Evolutionary conservation across 495 filamentous ascomycete species (phyloP).

Genomic region (Choiromyces venosus): DNA sequence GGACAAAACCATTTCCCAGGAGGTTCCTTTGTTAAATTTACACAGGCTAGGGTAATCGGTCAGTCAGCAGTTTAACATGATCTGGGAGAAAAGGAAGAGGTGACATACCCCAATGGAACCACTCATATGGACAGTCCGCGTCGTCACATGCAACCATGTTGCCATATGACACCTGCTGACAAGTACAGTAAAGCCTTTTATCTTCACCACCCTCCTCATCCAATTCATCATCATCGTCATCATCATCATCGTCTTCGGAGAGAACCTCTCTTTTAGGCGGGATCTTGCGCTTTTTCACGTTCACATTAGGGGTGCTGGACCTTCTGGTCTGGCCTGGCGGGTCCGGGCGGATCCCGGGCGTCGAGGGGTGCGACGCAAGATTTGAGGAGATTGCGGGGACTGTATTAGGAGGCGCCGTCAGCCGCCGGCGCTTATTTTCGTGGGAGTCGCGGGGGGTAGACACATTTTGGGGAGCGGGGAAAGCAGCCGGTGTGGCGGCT

Average conservation of each 20-base stretch:
- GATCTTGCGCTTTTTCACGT: constrained; percentile 40
- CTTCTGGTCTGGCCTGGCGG: constrained; percentile 30
- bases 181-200: constrained; percentile 84
- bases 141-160: constrained; percentile 99
- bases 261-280: constrained; percentile 37
- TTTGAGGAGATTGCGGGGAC: constrained; percentile 36
- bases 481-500: constrained; percentile 46
- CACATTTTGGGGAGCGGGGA: constrained; percentile 41
- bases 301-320: constrained; percentile 38
- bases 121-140: constrained; percentile 82
- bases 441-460: constrained; percentile 33
- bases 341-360: constrained; percentile 38
- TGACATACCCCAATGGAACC: constrained; percentile 82
- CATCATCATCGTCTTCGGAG: constrained; percentile 45
- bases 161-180: constrained; percentile 85
- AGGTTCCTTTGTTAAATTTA: constrained; percentile 81
- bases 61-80: constrained; percentile 10
- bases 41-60: constrained; percentile 51
- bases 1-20: constrained; percentile 90
- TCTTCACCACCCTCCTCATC: constrained; percentile 85
- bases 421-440: constrained; percentile 36
- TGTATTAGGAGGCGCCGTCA: constrained; percentile 31
- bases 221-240: constrained; percentile 62
- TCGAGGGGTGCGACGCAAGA: constrained; percentile 38
- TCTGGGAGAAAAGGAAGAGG: background rate